Evolutionary conservation across 345 rosid genomes (phyloP).

Genomic region (Zanthoxylum bungeanum): DNA sequence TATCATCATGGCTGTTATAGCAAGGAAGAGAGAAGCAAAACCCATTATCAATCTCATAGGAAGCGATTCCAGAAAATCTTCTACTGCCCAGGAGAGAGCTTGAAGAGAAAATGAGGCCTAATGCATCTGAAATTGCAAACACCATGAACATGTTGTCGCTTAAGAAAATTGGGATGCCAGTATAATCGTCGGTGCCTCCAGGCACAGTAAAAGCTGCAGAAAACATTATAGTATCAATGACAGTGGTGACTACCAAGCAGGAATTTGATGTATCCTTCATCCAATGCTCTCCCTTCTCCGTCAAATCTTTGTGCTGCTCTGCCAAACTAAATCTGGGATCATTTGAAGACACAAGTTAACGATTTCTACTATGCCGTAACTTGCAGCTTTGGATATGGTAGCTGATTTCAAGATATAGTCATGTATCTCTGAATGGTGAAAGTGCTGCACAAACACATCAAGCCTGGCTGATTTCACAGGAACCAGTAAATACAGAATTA

Average conservation of each 20-base stretch:
- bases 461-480: too few species aligned
- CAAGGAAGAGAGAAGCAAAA: conserved; percentile 5
- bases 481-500: too few species aligned
- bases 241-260: conserved; percentile 16
- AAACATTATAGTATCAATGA: conserved; percentile 15
- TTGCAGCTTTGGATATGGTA: too few species aligned
- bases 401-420: too few species aligned
- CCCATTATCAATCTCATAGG: conserved; percentile 11
- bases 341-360: background rate
- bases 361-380: background rate
- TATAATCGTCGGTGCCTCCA: conserved; percentile 3
- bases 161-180: conserved; percentile 11
- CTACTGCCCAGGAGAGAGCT: conserved; percentile 10
- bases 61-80: conserved; percentile 10
- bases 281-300: conserved; percentile 14
- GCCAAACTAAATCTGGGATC: background rate
- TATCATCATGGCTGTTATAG: too few species aligned
- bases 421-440: too few species aligned
- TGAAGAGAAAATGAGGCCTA: conserved; percentile 13
- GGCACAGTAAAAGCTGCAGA: conserved; percentile 26
- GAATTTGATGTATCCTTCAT: conserved; percentile 20
- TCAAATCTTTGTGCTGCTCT: conserved; percentile 11
- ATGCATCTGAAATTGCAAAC: conserved; percentile 16
- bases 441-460: too few species aligned
- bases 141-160: conserved; percentile 1